Evolutionary conservation across 805 yeast genomes (phyloP).

Genomic region (Saccharomycopsis olivae): DNA sequence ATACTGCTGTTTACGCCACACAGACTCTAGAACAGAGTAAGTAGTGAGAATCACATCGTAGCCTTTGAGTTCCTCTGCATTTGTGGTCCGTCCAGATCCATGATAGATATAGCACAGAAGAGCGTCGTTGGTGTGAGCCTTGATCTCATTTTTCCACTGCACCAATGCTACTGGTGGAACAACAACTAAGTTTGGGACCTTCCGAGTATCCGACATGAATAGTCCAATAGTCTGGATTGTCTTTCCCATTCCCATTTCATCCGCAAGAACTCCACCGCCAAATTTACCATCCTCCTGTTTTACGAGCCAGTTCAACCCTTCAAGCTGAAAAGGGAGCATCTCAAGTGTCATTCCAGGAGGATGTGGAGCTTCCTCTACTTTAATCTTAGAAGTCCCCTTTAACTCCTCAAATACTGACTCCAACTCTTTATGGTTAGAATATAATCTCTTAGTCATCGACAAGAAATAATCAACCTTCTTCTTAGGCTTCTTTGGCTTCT

Average conservation of each 20-base stretch:
- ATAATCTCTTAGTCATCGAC: slow-evolving; percentile 56
- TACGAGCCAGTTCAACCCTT: slow-evolving; percentile 84
- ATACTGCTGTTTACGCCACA: slow-evolving; percentile 65
- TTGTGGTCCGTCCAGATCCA: slow-evolving; percentile 68
- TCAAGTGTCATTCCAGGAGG: slow-evolving; percentile 69
- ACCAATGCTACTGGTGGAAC: slow-evolving; percentile 98
- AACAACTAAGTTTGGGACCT: slow-evolving; percentile 75
- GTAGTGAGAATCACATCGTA: slow-evolving; percentile 85
- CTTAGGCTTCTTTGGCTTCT: slow-evolving; percentile 26
- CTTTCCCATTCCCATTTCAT: slow-evolving; percentile 99
- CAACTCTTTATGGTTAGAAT: slow-evolving; percentile 70
- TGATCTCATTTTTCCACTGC: slow-evolving; percentile 96
- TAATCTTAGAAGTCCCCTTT: slow-evolving; percentile 34
- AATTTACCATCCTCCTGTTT: slow-evolving; percentile 72
- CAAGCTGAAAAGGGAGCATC: slow-evolving; percentile 83
- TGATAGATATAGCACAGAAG: slow-evolving; percentile 68
- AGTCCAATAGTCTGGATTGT: slow-evolving; percentile 93
- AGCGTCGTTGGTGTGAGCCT: slow-evolving; percentile 64
- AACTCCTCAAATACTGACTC: slow-evolving; percentile 61
- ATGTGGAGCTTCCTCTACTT: slow-evolving; percentile 51
- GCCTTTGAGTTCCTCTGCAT: slow-evolving; percentile 40
- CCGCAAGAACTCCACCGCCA: slow-evolving; percentile 89
- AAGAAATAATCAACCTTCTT: slow-evolving; percentile 54
- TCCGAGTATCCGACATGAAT: slow-evolving; percentile 55
- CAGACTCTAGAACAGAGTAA: slow-evolving; percentile 85